These are phyloP conservation scores for Gossypium schwendimanii DNA, from an alignment of 441 rosid genomes.

Conservation along the genomic window DNA sequence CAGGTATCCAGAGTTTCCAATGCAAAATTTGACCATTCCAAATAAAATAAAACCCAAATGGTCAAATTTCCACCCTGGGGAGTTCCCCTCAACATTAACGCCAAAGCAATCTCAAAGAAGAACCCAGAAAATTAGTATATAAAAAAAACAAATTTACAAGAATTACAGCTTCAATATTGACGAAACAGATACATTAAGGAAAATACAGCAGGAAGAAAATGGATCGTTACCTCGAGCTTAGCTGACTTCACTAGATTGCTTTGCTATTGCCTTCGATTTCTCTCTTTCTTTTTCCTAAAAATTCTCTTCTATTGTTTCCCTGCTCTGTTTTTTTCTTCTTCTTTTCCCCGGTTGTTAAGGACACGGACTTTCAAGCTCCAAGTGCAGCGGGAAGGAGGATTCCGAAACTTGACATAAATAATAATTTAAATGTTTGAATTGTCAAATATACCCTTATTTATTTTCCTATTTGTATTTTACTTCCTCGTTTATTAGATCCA, in stretches of 20 bases:
- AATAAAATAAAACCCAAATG: background rate
- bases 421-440: conserved; percentile 2
- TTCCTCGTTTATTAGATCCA: background rate
- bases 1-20: background rate
- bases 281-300: background rate
- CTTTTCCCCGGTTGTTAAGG: background rate
- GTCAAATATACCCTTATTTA: conserved; percentile 12
- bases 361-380: background rate
- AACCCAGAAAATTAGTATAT: background rate
- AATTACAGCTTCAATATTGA: background rate
- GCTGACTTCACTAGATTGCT: conserved; percentile 4
- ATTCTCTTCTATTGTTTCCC: no score
- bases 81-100: background rate
- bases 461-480: background rate
- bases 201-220: background rate
- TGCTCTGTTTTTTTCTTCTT: background rate
- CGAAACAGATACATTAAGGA: background rate
- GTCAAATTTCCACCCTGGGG: background rate
- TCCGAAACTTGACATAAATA: background rate
- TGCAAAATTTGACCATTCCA: background rate
- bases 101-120: background rate
- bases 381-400: conserved; percentile 7
- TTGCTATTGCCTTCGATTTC: background rate
- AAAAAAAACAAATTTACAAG: background rate
- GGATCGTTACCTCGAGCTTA: conserved; percentile 19